phyloP scores from a whole-genome alignment of 2,329 filamentous ascomycete species.

The Sporothrix protearum region DNA sequence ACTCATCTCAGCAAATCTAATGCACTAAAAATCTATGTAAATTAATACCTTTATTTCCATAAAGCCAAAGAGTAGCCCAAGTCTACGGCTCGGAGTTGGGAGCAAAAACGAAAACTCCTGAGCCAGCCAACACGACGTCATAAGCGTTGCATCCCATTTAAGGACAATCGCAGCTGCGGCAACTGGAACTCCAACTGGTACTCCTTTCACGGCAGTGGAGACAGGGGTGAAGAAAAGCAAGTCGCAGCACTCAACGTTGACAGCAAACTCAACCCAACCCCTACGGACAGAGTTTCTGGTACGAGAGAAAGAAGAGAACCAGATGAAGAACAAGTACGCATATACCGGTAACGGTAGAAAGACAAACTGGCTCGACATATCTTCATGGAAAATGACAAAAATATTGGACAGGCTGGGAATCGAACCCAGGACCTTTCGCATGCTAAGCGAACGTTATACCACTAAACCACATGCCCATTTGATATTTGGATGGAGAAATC shows the following conservation, averaged over 20 bases:
- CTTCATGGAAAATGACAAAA: not conserved
- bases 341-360: too few species aligned
- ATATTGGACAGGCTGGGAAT: not conserved
- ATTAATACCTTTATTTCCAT: not conserved
- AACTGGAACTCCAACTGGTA: not conserved
- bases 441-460: constrained; percentile 9
- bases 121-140: not conserved
- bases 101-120: not conserved
- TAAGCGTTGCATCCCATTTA: constrained; percentile 5
- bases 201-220: not conserved
- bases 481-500: not conserved
- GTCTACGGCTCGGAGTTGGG: not conserved
- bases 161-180: not conserved
- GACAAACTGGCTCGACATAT: too few species aligned
- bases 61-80: not conserved
- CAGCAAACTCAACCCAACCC: too few species aligned
- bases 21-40: not conserved
- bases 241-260: not conserved
- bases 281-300: too few species aligned
- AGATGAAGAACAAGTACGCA: too few species aligned
- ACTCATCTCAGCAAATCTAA: not conserved
- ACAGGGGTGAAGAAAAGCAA: not conserved
- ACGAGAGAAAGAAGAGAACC: too few species aligned
- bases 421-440: constrained; percentile 12
- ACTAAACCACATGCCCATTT: not conserved